Percentiles rank a stretch among this genome's conserved stretches.
Conservation (phyloP, 129 eudicot species). For the Dittrichia graveolens region DNA sequence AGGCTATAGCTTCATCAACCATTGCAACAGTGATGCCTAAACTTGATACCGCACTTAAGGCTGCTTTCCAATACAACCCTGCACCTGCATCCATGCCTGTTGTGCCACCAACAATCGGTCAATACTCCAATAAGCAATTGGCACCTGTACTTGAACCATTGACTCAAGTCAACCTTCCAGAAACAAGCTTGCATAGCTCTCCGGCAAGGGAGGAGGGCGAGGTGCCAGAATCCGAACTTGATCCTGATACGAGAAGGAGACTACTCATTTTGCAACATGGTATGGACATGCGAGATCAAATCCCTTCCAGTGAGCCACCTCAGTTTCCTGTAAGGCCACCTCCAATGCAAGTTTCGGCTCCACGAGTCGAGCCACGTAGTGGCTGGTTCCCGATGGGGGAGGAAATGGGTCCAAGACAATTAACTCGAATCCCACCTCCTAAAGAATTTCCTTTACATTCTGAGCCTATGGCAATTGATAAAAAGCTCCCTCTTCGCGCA, state of each 20-base stretch:
- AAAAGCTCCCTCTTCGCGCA: slow-evolving; percentile 57
- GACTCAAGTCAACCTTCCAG: slow-evolving; percentile 58
- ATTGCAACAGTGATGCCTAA: slow-evolving; percentile 46
- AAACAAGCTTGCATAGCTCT: slow-evolving; percentile 71
- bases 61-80: slow-evolving; percentile 44
- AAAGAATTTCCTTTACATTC: slow-evolving; percentile 55
- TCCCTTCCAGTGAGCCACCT: slow-evolving; percentile 48
- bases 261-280: slow-evolving; percentile 96
- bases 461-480: slow-evolving; percentile 62
- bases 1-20: slow-evolving; percentile 65
- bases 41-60: slow-evolving; percentile 62
- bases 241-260: slow-evolving; percentile 95
- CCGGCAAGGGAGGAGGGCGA: slow-evolving; percentile 99
- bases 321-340: slow-evolving; percentile 68
- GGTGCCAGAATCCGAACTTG: slow-evolving; percentile 94
- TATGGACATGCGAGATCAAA: slow-evolving; percentile 71
- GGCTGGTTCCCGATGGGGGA: slow-evolving; percentile 88
- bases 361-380: slow-evolving; percentile 63
- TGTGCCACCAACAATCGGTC: slow-evolving; percentile 52
- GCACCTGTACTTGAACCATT: slow-evolving; percentile 53
- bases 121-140: slow-evolving; percentile 50
- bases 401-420: slow-evolving; percentile 69
- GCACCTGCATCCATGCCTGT: slow-evolving; percentile 46
- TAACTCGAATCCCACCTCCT: slow-evolving; percentile 45
- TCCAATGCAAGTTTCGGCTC: slow-evolving; percentile 61